Conservation (phyloP, 441 rosid species). For the Pelargonium myrrhifolium region DNA sequence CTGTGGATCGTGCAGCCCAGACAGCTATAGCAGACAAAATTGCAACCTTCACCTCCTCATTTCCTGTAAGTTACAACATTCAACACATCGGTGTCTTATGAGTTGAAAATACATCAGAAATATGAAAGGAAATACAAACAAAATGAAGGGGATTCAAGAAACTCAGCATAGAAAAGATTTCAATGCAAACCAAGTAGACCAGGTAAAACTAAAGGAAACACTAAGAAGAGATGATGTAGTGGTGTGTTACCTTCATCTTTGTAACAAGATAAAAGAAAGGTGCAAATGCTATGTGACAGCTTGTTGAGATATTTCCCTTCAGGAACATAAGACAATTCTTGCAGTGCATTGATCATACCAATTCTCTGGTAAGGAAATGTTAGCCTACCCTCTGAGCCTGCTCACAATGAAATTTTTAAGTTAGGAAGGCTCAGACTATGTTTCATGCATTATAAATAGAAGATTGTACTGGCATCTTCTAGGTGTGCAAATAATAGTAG, state of each 20-base stretch:
- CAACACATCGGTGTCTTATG: conserved; percentile 17
- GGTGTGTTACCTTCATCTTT: conserved; percentile 73
- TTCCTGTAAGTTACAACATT: conserved; percentile 47
- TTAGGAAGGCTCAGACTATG: conserved; percentile 7
- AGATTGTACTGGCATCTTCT: background rate
- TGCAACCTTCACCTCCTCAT: conserved; percentile 91
- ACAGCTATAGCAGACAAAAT: conserved; percentile 59
- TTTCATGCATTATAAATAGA: conserved; percentile 9
- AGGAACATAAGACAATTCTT: conserved; percentile 75
- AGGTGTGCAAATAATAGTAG: conserved; percentile 5
- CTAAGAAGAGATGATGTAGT: background rate
- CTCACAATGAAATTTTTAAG: conserved; percentile 16
- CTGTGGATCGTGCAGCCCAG: conserved; percentile 71
- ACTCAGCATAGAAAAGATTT: background rate
- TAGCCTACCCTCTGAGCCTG: conserved; percentile 97
- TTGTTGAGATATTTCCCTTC: conserved; percentile 76
- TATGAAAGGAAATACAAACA: conserved; percentile 1
- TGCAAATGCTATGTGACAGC: conserved; percentile 46
- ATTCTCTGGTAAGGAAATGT: conserved; percentile 86
- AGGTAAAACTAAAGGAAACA: background rate
- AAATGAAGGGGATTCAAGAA: conserved; percentile 8
- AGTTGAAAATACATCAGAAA: background rate
- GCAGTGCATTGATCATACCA: conserved; percentile 79
- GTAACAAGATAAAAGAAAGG: conserved; percentile 69
- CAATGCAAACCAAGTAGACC: background rate